Base-by-base conservation (phyloP, 1,284 basidiomycete species). In the Irpex rosettiformis region DNA sequence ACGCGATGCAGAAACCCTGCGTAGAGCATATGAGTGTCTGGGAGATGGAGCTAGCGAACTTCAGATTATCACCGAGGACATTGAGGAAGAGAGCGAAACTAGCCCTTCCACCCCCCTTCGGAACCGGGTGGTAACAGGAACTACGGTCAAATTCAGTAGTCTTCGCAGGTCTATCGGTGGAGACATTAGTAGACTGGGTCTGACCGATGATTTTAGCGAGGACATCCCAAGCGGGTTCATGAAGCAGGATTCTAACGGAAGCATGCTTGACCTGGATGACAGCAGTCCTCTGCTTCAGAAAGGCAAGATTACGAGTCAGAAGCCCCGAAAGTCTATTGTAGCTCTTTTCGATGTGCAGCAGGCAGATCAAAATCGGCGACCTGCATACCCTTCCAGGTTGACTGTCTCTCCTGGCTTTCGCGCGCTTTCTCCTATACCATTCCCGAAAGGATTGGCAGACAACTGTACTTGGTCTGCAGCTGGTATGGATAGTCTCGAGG, bases 11-110 rank as follows among this genome's bases (percentile, higher is more conserved):
- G 82, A 86, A 52, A 82, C 80, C 52, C 88, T 93, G 59, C 80
- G 80, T 51, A 80, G 79, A 54, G 78, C 85, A 3, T 94, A 93
- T 63, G 90, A 93, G 60, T 85, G 79, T 55, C 75, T 93, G 30
- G 80, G 79, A 33, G 84, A 85, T 51, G 81, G 80, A 13, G 78
- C 81, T 45, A 74, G 78, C 27, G 76, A 81, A 57, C 59, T 76
- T 18, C 69, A 82, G 58, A 70, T 80, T 21, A 70, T 75, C 4
- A 66, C 68, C 18, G 76, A 78, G 24, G 71, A 74, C n/a, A 72
- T 72, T 4, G 63, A 63, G 8, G 54, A 56, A 49, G 59, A 33
- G 24, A 45, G 54, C 21, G 48, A 16, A 5, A 21, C 16, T 51
- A 21, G 45, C 1, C 24, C 48, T 25, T 28, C 29, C 5, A 55